These are phyloP conservation scores for Wallacemonas sp. DNA, from an alignment of 208 protist genomes.

Conservation along the genomic window DNA sequence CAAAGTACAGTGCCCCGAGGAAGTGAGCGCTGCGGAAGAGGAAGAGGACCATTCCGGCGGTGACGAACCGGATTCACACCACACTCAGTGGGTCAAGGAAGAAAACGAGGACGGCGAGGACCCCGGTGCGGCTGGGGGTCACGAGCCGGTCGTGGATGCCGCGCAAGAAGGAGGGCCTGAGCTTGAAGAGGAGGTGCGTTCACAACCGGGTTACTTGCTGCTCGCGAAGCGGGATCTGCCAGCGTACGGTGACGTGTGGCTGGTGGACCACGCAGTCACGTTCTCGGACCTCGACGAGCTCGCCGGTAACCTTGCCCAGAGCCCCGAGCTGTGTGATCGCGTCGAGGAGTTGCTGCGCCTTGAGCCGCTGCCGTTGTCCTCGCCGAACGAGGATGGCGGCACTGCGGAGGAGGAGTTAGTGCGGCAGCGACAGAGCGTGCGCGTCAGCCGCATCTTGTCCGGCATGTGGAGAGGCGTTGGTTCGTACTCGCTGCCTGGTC, in stretches of 20 bases:
- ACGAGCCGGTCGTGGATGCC: not conserved
- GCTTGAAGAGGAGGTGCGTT: not conserved
- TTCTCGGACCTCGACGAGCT: conserved; percentile 32
- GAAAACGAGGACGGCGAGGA: not conserved
- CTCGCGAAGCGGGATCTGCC: conserved; percentile 28
- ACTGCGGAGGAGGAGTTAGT: not conserved
- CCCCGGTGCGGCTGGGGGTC: not conserved
- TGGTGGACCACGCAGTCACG: conserved; percentile 55
- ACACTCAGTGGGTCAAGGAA: not conserved
- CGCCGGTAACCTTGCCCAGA: conserved; percentile 23
- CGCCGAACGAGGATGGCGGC: too few species aligned
- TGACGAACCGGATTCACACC: conserved; percentile 3
- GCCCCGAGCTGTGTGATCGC: conserved; percentile 26
- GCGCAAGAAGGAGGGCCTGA: not conserved
- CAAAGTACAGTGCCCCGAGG: too few species aligned
- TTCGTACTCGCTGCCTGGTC: conserved; percentile 25
- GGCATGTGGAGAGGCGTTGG: conserved; percentile 39
- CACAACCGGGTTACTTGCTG: conserved; percentile 36
- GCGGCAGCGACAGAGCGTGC: conserved; percentile 1
- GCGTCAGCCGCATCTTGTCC: not conserved
- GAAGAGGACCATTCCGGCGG: not conserved
- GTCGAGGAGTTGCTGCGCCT: conserved; percentile 30
- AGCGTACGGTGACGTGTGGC: conserved; percentile 46
- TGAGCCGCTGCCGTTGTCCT: not conserved
- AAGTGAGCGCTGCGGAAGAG: not conserved